Evolutionary conservation across 2,329 filamentous ascomycete species (phyloP).

Genomic region (Ophiostoma ulmi): DNA sequence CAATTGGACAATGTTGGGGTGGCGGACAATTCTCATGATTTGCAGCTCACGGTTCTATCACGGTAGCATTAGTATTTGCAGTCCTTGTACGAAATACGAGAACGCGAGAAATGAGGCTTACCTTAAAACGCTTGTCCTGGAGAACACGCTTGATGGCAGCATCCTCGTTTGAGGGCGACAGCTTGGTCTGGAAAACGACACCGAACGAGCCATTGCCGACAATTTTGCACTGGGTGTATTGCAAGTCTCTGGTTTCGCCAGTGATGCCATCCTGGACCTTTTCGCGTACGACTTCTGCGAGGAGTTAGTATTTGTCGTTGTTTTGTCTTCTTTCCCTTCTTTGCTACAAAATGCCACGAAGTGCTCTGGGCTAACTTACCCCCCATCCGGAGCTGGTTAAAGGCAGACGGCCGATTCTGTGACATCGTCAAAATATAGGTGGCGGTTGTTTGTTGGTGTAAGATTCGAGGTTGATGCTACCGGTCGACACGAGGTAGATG

Average conservation of each 20-base stretch:
- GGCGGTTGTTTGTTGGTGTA: background rate
- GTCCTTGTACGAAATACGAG: background rate
- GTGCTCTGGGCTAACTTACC: conserved; percentile 55
- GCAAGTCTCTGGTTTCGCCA: conserved; percentile 91
- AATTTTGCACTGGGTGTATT: conserved; percentile 99
- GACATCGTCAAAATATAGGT: conserved; percentile 56
- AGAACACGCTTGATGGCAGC: conserved; percentile 98
- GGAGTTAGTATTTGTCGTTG: background rate
- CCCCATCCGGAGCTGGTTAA: conserved; percentile 87
- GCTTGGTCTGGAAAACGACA: conserved; percentile 97
- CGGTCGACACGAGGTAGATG: conserved; percentile 25
- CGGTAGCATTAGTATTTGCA: background rate
- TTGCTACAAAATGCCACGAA: no score
- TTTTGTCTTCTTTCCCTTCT: background rate
- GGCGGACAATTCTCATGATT: conserved; percentile 98
- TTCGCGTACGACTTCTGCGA: conserved; percentile 91
- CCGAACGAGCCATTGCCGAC: conserved; percentile 98
- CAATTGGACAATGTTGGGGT: conserved; percentile 97
- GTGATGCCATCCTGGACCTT: conserved; percentile 98
- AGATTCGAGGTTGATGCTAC: conserved; percentile 29
- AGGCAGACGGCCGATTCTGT: conserved; percentile 85
- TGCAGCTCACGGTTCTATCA: conserved; percentile 92
- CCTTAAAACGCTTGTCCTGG: conserved; percentile 99
- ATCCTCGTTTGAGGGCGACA: conserved; percentile 96
- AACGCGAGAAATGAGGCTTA: conserved; percentile 36